phyloP scores from a whole-genome alignment of 768 basidiomycete genomes.

The Dentipellis fragilis region DNA sequence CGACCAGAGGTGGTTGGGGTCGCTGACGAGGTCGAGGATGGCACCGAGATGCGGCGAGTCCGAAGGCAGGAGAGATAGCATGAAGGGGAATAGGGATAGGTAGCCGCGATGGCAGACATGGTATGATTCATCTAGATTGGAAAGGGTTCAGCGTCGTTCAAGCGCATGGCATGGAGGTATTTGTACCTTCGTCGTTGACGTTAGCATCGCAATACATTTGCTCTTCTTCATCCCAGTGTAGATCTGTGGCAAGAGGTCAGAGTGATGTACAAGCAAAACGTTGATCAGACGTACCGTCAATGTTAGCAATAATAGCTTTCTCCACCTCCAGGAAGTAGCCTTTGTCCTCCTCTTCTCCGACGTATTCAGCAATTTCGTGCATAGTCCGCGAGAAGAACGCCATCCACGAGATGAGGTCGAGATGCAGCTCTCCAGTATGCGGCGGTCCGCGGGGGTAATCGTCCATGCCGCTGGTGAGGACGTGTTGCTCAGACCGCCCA shows the following conservation, averaged over 20 bases:
- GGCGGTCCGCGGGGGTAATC: constrained; percentile 90
- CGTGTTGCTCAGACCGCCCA: constrained; percentile 75
- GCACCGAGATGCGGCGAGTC: constrained; percentile 71
- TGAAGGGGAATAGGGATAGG: constrained; percentile 87
- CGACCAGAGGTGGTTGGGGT: constrained; percentile 87
- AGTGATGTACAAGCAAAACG: not conserved
- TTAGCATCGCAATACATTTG: constrained; percentile 92
- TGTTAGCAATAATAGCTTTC: constrained; percentile 71
- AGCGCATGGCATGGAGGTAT: constrained; percentile 1
- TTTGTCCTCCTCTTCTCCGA: constrained; percentile 80
- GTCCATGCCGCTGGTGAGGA: constrained; percentile 92
- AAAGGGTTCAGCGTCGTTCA: not conserved
- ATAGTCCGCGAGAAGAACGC: constrained; percentile 92
- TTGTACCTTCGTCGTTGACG: constrained; percentile 72
- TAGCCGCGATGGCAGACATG: constrained; percentile 91
- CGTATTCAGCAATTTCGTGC: constrained; percentile 78
- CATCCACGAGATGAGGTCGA: constrained; percentile 95
- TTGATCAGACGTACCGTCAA: constrained; percentile 50
- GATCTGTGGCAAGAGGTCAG: constrained; percentile 37
- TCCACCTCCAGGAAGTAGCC: constrained; percentile 70
- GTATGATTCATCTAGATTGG: constrained; percentile 70
- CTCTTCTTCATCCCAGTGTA: constrained; percentile 86
- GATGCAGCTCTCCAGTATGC: constrained; percentile 84
- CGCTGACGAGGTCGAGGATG: constrained; percentile 71
- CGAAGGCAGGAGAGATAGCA: constrained; percentile 69